phyloP scores from a whole-genome alignment of 2,329 filamentous ascomycete species.

The Pseudocercospora pini-densiflorae region DNA sequence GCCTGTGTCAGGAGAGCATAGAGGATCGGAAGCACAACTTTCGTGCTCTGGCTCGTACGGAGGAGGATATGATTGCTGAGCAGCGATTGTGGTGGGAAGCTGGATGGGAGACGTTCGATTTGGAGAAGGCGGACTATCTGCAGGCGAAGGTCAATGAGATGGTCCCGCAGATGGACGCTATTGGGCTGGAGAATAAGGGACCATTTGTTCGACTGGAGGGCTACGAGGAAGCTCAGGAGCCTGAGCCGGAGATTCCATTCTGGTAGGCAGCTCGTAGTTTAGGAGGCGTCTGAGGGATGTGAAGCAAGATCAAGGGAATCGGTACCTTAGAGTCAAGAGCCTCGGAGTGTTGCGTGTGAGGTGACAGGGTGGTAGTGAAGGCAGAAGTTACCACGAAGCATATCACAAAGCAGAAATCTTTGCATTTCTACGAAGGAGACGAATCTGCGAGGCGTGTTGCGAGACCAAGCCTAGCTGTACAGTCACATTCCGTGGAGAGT shows the following conservation, averaged over 20 bases:
- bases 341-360: no score
- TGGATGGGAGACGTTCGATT: constrained; percentile 23
- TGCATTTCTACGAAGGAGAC: no score
- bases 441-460: no score
- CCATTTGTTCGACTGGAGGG: constrained; percentile 11
- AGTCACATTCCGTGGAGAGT: no score
- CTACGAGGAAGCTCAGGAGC: constrained; percentile 8
- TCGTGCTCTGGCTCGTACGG: constrained; percentile 14
- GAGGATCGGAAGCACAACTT: constrained; percentile 21
- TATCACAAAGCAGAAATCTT: no score
- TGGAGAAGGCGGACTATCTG: constrained; percentile 19
- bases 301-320: no score
- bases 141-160: constrained; percentile 21
- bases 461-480: no score
- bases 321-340: no score
- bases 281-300: not conserved
- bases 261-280: constrained; percentile 4
- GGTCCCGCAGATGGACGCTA: constrained; percentile 23
- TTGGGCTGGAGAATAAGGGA: constrained; percentile 23
- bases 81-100: constrained; percentile 29
- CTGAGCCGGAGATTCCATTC: constrained; percentile 14
- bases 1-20: constrained; percentile 13
- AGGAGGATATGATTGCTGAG: constrained; percentile 22
- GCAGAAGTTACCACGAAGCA: no score
- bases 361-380: no score